These are phyloP conservation scores for Apiotrichum laibachii DNA, from an alignment of 1,284 basidiomycete genomes.

Conservation along the genomic window DNA sequence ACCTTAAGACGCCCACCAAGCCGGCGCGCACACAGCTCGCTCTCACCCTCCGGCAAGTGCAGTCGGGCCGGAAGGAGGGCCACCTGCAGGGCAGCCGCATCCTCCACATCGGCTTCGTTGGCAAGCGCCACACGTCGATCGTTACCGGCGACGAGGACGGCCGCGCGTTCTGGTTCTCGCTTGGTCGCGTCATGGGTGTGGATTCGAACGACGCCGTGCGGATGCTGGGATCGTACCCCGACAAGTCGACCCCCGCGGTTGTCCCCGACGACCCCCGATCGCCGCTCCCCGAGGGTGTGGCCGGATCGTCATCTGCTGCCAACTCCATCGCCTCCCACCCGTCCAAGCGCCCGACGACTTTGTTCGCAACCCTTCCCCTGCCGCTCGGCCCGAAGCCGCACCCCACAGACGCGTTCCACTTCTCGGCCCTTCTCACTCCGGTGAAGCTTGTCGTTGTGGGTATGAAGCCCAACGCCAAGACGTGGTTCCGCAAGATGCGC, in stretches of 20 bases:
- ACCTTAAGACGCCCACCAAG: constrained; percentile 64
- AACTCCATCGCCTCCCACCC: constrained; percentile 36
- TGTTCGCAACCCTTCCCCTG: constrained; percentile 76
- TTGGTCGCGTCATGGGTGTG: constrained; percentile 92
- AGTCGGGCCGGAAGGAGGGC: constrained; percentile 85
- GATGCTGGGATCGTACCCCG: constrained; percentile 86
- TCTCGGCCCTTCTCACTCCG: constrained; percentile 84
- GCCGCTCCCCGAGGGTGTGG: neutral
- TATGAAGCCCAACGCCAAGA: constrained; percentile 84
- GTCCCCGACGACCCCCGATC: neutral
- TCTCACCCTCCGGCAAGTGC: constrained; percentile 53
- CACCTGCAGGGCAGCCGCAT: constrained; percentile 86
- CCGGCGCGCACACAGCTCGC: constrained; percentile 48
- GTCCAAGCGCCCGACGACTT: constrained; percentile 56
- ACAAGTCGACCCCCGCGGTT: constrained; percentile 24
- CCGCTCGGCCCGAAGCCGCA: constrained; percentile 76
- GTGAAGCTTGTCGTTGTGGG: constrained; percentile 90
- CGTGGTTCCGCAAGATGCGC: constrained; percentile 83
- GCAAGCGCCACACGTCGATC: constrained; percentile 87
- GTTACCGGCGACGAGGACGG: constrained; percentile 88
- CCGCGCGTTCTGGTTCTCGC: constrained; percentile 89
- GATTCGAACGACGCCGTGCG: constrained; percentile 92
- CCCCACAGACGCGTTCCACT: constrained; percentile 74
- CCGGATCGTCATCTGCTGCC: constrained; percentile 6
- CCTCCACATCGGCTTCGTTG: constrained; percentile 83